Conservation (phyloP, 495 filamentous ascomycete species). For the Neurospora terricola region DNA sequence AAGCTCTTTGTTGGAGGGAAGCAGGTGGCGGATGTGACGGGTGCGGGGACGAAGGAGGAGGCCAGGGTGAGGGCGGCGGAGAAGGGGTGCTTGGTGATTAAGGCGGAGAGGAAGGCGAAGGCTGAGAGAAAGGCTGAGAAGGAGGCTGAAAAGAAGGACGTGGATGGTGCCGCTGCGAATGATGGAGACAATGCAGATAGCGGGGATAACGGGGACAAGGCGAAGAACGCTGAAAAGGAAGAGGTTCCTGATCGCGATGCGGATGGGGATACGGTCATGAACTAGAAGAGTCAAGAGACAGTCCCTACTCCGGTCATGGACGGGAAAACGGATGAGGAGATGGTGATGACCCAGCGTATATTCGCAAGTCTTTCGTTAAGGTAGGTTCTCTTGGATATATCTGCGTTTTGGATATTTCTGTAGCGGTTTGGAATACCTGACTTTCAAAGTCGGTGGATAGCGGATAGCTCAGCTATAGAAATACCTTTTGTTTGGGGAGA, state of each 20-base stretch:
- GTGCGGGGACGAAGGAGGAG: conserved; percentile 42
- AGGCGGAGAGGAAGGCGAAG: not conserved
- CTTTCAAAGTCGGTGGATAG: not conserved
- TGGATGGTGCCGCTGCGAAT: not conserved
- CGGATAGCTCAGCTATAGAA: not conserved
- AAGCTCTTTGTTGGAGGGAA: conserved; percentile 40
- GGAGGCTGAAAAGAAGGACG: not conserved
- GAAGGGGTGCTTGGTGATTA: conserved; percentile 27
- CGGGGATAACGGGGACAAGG: not conserved
- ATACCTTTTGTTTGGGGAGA: not conserved
- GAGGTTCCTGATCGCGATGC: not conserved
- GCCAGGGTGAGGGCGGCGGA: conserved; percentile 48
- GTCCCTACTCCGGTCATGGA: not conserved
- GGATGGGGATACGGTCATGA: not conserved
- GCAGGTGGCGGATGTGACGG: conserved; percentile 34
- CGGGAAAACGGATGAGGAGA: not conserved
- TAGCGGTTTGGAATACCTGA: not conserved
- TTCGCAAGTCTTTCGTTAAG: not conserved
- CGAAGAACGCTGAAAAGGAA: not conserved
- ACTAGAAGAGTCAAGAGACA: not conserved
- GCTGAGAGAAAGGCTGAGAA: not conserved
- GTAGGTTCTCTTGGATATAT: not conserved
- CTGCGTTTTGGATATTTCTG: not conserved
- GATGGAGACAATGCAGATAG: not conserved
- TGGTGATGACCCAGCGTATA: not conserved